These are phyloP conservation scores for Suillus cothurnatus DNA, from an alignment of 768 basidiomycete genomes.

Conservation along the genomic window DNA sequence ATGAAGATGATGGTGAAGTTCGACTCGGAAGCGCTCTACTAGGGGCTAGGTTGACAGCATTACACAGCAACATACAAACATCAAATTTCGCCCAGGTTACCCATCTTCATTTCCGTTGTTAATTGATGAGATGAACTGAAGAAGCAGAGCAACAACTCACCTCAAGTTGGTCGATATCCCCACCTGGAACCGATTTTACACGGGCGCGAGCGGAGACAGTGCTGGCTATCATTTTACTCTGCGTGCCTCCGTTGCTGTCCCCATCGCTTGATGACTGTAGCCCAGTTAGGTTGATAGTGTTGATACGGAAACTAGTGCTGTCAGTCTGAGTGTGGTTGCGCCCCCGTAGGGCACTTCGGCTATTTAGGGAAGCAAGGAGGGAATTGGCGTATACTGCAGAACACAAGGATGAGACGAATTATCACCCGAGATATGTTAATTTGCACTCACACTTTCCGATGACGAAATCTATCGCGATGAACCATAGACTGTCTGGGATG, in stretches of 20 bases:
- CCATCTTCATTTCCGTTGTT: background rate
- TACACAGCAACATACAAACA: background rate
- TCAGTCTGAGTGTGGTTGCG: constrained; percentile 5
- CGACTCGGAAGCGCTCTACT: background rate
- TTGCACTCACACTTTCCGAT: constrained; percentile 46
- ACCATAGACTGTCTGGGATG: constrained; percentile 46
- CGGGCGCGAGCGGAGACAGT: background rate
- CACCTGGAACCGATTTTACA: background rate
- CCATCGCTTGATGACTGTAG: constrained; percentile 6
- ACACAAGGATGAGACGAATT: background rate
- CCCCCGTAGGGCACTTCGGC: constrained; percentile 37
- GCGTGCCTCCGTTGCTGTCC: background rate
- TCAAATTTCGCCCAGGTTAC: background rate
- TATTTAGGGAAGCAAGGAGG: constrained; percentile 46
- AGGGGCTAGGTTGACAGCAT: background rate
- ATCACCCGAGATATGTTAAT: background rate
- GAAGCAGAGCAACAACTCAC: background rate
- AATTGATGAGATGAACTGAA: background rate
- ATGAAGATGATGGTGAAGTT: background rate
- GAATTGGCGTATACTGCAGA: constrained; percentile 48
- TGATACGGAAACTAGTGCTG: constrained; percentile 11
- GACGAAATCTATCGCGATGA: constrained; percentile 50
- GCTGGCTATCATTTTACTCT: background rate
- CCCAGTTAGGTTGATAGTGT: constrained; percentile 2
- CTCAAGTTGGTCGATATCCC: no score